phyloP scores from a whole-genome alignment of 2,329 filamentous ascomycete genomes.

The Penicillium sp. region DNA sequence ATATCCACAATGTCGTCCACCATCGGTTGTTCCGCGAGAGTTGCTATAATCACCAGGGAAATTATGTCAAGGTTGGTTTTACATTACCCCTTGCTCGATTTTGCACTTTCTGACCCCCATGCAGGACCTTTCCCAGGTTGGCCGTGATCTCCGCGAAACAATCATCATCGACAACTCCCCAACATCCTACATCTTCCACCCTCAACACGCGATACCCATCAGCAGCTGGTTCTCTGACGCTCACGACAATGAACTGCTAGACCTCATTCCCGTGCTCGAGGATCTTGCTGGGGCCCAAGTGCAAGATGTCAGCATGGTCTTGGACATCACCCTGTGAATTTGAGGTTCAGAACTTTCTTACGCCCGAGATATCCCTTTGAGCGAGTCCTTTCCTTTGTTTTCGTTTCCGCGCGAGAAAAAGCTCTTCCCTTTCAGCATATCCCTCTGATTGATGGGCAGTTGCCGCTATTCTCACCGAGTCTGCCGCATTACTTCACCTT shows the following conservation, averaged over 20 bases:
- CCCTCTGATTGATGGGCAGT: constrained; percentile 6
- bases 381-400: constrained; percentile 24
- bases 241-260: constrained; percentile 96
- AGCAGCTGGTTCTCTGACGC: constrained; percentile 99
- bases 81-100: background rate
- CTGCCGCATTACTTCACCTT: constrained; percentile 12
- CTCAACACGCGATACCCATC: constrained; percentile 96
- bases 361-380: constrained; percentile 27
- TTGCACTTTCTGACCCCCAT: background rate
- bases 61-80: constrained; percentile 75
- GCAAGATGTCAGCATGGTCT: constrained; percentile 90
- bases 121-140: constrained; percentile 87
- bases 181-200: constrained; percentile 98
- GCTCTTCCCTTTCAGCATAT: constrained; percentile 14
- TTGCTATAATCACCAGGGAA: constrained; percentile 98
- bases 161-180: constrained; percentile 99
- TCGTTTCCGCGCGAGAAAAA: constrained; percentile 20
- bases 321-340: constrained; percentile 69
- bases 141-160: constrained; percentile 89
- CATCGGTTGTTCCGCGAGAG: constrained; percentile 95
- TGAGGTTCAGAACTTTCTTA: constrained; percentile 25
- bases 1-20: constrained; percentile 95
- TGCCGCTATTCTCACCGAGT: constrained; percentile 5
- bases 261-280: constrained; percentile 96
- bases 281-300: constrained; percentile 86